A percentile compares a stretch with the other conserved stretches of the same genome.
Evolutionary conservation across 140 eudicot species (phyloP).

Genomic region (Stevia rebaudiana): DNA sequence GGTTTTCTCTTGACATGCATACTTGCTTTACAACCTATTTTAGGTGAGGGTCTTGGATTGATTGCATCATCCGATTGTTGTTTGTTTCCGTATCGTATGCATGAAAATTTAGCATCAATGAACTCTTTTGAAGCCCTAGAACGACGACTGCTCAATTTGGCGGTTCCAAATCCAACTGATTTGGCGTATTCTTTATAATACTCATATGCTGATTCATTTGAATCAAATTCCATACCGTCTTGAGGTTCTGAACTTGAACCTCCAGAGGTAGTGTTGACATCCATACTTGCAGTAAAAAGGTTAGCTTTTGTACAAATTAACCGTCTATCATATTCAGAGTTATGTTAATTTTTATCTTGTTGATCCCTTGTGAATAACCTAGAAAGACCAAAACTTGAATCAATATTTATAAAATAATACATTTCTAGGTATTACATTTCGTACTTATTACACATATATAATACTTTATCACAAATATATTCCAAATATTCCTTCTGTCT

Average conservation of each 20-base stretch:
- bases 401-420: neutral
- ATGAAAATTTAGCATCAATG: conserved; percentile 84
- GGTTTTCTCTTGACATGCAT: conserved; percentile 75
- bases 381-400: conserved; percentile 15
- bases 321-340: neutral
- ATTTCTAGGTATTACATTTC: neutral
- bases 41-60: conserved; percentile 86
- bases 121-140: conserved; percentile 81
- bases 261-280: conserved; percentile 22
- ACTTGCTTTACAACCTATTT: conserved; percentile 90
- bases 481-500: neutral
- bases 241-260: conserved; percentile 39
- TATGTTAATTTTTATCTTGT: neutral
- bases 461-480: neutral
- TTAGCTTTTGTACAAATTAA: conserved; percentile 1
- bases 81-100: conserved; percentile 82
- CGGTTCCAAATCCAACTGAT: conserved; percentile 80
- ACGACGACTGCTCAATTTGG: conserved; percentile 84
- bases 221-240: conserved; percentile 59
- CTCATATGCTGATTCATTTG: conserved; percentile 76
- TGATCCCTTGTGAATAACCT: conserved; percentile 12
- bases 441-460: neutral
- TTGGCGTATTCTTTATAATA: conserved; percentile 72
- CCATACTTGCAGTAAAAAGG: conserved; percentile 31
- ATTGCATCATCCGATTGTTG: conserved; percentile 90